Evolutionary conservation across 352 stramenopile species (phyloP), one percentile per base, ranked within the genome.

Genomic region (Phytophthora hibernalis): DNA sequence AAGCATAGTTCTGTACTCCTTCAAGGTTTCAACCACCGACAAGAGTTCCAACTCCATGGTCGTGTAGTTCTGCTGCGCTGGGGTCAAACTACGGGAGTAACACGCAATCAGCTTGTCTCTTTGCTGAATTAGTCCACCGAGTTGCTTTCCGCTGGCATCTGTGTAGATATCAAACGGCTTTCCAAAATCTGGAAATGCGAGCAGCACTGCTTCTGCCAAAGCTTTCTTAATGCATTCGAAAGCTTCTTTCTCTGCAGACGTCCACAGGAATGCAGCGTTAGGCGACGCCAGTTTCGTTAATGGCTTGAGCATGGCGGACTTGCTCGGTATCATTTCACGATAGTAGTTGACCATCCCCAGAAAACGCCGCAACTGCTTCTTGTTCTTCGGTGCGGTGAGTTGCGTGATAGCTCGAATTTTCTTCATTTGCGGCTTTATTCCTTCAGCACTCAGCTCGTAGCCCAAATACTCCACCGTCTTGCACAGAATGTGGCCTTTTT

Each of bases 401-500:
- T 42, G 10, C 10, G 5, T 5, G 3, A 42, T 42, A 7, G 35
- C 35, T 3, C 35, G 35, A 42, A 42, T 18, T 5, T 42, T 42
- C 35, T 18, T 42, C 35, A 18, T 15, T 6, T 42, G 35, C 13
- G 35, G 35, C 11, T 42, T 5, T 5, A 42, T n/a, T 16, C 35
- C 35, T 16, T 42, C 35, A n/a, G 11, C 35, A 18, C 15, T 60
- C 2, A 51, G 21, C 0, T 13, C 38, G 28, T 50, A 60, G 6
- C 24, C 38, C 3, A 50, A 11, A 8, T 51, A 60, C 6, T 60
- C 38, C 8, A 60, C 53, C 3, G 18, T 16, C 18, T 37, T 18
- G 13, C 53, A 38, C 7, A 60, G 18, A 6, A 60, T 42, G 11
- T 60, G 38, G 15, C 53, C 50, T 15, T 51, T 51, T 54, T 78